Evolutionary conservation across 768 basidiomycete genomes (phyloP), one percentile per base, ranked within the genome.

Genomic region (Suillus discolor): DNA sequence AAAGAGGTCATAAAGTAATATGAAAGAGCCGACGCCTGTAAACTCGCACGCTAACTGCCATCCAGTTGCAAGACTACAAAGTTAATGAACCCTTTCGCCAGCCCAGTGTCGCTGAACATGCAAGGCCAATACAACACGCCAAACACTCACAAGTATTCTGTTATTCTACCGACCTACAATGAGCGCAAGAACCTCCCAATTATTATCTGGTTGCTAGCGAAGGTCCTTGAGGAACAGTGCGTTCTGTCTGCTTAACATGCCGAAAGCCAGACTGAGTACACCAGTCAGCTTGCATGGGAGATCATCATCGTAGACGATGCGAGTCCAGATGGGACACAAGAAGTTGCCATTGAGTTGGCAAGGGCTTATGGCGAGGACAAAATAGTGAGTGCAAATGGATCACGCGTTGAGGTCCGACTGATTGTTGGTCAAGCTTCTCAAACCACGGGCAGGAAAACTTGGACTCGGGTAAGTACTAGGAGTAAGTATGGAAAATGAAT

Each of bases 81-180:
- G 64, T 64, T 68, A 42, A 89, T 89, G 88, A 89, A 89, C 78
- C 89, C 88, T 31, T 90, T 89, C 73, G 85, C 84, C 68, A 87
- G 84, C 74, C 74, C 66, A 57, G 76, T 79, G 28, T 84, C 88
- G 63, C 74, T 84, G 71, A 85, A 81, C 67, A 90, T 90, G 89
- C 89, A 89, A 80, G 89, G 88, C 64, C 68, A 70, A 34, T 54
- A 75, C 72, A 44, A 57, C 62, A 73, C 80, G 36, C 45, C 66
- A 36, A 82, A 87, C 69, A 85, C 87, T 42, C 80, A 90, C 83
- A 96, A 91, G 77, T 96, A 96, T 77, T 93, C 92, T 44, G 93
- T 97, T 67, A 96, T 97, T 71, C 84, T 97, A 2, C 95, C 95
- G 38, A 97, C 95, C 1, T 97, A 96, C 78, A 96, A 97, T 74